phyloP scores from a whole-genome alignment of 371 early-diverging fungal species.

The Mucor mucedo region DNA sequence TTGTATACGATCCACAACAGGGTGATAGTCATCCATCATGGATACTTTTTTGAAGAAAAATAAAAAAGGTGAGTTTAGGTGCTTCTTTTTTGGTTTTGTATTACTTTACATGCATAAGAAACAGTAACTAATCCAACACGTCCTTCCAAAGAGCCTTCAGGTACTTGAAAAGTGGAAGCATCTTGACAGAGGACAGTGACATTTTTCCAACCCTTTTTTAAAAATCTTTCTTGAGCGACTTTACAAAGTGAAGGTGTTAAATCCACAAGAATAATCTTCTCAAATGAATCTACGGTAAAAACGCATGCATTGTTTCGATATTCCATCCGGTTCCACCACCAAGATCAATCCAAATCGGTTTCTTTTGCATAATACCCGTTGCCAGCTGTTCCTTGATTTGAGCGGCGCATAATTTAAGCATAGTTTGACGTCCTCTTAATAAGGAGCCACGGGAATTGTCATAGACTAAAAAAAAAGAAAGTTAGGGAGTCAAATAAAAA shows the following conservation, averaged over 20 bases:
- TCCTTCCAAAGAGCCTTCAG: slow-evolving; percentile 55
- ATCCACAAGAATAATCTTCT: slow-evolving; percentile 82
- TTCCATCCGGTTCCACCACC: slow-evolving; percentile 92
- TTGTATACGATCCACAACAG: slow-evolving; percentile 73
- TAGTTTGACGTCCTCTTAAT: slow-evolving; percentile 78
- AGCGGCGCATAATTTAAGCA: slow-evolving; percentile 82
- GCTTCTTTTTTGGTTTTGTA: not conserved
- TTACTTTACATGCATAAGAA: slow-evolving; percentile 76
- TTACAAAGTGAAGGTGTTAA: slow-evolving; percentile 83
- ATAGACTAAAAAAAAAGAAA: slow-evolving; percentile 49
- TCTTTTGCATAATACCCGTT: slow-evolving; percentile 29
- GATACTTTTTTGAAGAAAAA: slow-evolving; percentile 53
- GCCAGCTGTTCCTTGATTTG: slow-evolving; percentile 65
- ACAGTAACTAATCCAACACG: slow-evolving; percentile 78
- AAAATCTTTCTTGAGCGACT: slow-evolving; percentile 79
- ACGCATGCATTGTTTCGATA: slow-evolving; percentile 81
- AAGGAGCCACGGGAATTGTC: slow-evolving; percentile 68
- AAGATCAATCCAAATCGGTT: slow-evolving; percentile 79
- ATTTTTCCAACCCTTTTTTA: slow-evolving; percentile 77
- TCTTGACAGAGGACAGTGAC: slow-evolving; percentile 83
- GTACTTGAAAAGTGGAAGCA: slow-evolving; percentile 70
- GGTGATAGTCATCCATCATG: slow-evolving; percentile 81
- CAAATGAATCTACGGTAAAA: slow-evolving; percentile 76
- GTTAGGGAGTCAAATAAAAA: not conserved
- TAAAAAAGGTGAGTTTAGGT: not conserved